A percentile compares a stretch with the other conserved stretches of the same genome.
Evolutionary conservation across 257 asterid species (phyloP).

Genomic region (Ajuga chamaepitys): DNA sequence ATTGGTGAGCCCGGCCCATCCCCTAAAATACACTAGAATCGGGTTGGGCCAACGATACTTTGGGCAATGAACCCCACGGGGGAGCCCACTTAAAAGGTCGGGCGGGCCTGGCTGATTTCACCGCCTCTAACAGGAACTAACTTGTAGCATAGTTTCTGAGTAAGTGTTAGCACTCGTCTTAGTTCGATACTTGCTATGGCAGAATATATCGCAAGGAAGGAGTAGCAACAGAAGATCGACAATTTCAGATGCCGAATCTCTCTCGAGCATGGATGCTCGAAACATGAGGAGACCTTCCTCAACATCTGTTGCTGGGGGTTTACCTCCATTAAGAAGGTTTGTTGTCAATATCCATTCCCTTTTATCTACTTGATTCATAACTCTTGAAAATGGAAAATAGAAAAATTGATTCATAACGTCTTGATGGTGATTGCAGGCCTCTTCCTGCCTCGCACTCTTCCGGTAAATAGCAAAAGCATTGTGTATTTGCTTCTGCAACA

Average conservation of each 20-base stretch:
- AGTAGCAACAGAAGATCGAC: slow-evolving; percentile 44
- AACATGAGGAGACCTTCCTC: slow-evolving; percentile 61
- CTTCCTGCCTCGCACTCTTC: slow-evolving; percentile 52
- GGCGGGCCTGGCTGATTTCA: slow-evolving; percentile 10
- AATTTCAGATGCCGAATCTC: slow-evolving; percentile 40
- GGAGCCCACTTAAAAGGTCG: too few species aligned
- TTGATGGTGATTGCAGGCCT: slow-evolving; percentile 50
- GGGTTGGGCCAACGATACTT: too few species aligned
- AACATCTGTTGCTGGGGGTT: slow-evolving; percentile 73
- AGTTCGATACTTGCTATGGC: slow-evolving; percentile 14
- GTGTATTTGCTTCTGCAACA: slow-evolving; percentile 8
- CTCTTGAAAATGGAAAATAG: not conserved
- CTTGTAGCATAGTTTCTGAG: not conserved
- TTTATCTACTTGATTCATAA: not conserved
- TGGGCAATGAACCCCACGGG: too few species aligned
- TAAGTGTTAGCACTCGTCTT: not conserved
- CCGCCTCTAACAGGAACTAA: too few species aligned
- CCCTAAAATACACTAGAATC: too few species aligned
- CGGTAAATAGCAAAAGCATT: slow-evolving; percentile 33
- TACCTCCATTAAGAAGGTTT: slow-evolving; percentile 86
- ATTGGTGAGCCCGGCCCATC: too few species aligned
- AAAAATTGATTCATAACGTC: slow-evolving; percentile 11
- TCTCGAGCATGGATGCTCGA: slow-evolving; percentile 46
- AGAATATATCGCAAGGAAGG: slow-evolving; percentile 80
- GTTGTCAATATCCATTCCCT: not conserved